Conservation (phyloP, 2,329 filamentous ascomycete species). For the Xylariaceae sp. region DNA sequence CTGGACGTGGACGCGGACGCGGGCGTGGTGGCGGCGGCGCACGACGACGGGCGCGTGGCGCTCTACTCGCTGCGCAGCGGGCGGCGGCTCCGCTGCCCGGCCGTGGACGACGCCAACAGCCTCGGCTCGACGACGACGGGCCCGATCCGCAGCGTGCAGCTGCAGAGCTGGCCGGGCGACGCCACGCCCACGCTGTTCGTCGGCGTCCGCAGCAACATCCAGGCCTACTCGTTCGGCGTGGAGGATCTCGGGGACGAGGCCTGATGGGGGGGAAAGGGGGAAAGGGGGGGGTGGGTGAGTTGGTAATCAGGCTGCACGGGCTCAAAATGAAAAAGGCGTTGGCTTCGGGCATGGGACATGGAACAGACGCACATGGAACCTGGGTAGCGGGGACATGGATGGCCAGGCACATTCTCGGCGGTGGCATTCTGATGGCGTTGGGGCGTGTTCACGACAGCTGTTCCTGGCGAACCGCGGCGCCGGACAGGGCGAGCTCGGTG, state of each 20-base stretch:
- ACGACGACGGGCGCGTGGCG: constrained; percentile 39
- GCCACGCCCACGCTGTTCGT: constrained; percentile 39
- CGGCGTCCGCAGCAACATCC: constrained; percentile 28
- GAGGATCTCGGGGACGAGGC: constrained; percentile 26
- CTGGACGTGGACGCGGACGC: constrained; percentile 41
- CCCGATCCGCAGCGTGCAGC: constrained; percentile 37
- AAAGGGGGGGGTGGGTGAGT: neutral
- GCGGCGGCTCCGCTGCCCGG: constrained; percentile 22
- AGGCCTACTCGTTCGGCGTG: constrained; percentile 37
- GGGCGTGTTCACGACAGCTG: too few species aligned
- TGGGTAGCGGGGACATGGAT: too few species aligned
- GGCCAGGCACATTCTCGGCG: too few species aligned
- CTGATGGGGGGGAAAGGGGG: constrained; percentile 9
- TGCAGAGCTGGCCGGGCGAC: constrained; percentile 37
- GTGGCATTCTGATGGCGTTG: too few species aligned
- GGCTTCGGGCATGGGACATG: too few species aligned
- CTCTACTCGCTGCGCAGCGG: constrained; percentile 45
- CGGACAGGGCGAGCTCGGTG: too few species aligned
- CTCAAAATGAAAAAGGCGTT: too few species aligned
- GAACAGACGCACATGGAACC: too few species aligned
- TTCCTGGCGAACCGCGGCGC: too few species aligned
- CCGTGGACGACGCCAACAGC: constrained; percentile 10
- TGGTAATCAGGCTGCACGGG: too few species aligned
- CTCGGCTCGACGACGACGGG: constrained; percentile 1
- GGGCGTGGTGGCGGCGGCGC: constrained; percentile 46